Base-by-base conservation (phyloP, 495 filamentous ascomycete species). In the Penicillium pancosmium region DNA sequence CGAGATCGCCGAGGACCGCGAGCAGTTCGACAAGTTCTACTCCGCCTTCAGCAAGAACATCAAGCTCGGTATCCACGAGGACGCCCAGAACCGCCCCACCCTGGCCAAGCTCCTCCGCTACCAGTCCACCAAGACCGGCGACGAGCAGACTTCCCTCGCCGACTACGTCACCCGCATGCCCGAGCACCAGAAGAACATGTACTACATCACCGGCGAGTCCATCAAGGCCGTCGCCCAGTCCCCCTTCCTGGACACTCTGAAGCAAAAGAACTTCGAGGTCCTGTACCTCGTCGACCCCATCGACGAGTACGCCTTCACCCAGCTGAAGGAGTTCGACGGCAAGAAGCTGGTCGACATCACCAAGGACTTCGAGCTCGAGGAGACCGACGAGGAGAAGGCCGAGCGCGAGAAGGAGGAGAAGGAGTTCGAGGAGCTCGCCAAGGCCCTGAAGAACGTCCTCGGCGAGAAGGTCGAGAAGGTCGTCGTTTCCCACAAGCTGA, bases 11-110 rank as follows among this genome's bases (percentile, higher is more conserved):
- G 94, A 98, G 83, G 95, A 98, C 81, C 93, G 93, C 80, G 94
- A 98, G 86, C 88, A 97, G 74, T 98, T 98, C 79, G 95, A 98
- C 86, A 98, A 98, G 86, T 98, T 98, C 88, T 98, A 98, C 86
- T 81, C 81, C 68, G 95, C 94, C 67, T 98, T 98, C 88, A 88
- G 86, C 91, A 98, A 98, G 91, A 98, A 98, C 89, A 88, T 98
- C 82, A 98, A 98, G 90, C 93, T 98, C 61, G 94, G 94, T 82
- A 96, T 98, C 79, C 94, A 98, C 86, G 94, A 98, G 85, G 94
- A 98, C 76, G 88, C 92, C 55, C 95, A 98, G 85, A 98, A 98
- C 88, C 91, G 94, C 73, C 82, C 82, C 68, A 75, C 81, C 66
- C 91, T 98, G 53, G 93, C 94, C 79, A 98, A 97, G 89, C 92